Base-by-base conservation (phyloP, 1,139 yeast species). In the Taphrina communis region DNA sequence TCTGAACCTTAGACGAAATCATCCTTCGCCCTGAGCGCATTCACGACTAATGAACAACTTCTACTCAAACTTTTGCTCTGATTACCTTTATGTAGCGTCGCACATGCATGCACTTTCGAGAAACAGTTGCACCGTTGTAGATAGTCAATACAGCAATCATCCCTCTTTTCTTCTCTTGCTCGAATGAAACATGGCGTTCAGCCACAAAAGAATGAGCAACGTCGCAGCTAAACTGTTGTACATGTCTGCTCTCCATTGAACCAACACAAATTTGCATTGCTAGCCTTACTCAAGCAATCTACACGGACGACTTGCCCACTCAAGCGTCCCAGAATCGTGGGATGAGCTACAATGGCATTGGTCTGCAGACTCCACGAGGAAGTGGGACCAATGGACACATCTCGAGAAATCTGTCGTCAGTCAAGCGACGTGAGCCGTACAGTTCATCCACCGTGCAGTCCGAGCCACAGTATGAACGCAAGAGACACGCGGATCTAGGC, bases 371-470 rank as follows among this genome's bases (percentile, higher is more conserved):
- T 0, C 85, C 89, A 0, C 79, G 90, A 69, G 95, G 95, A 0
- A 81, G 89, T 0, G 90, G 90, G 0, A 88, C 94, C 0, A 87
- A 88, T 55, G 95, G 95, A 0, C 82, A 83, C 74, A 82, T 89
- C 4, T 89, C 87, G 75, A 79, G 82, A 69, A 88, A 83, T 72
- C 72, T 80, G 6, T 79, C 85, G 0, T 74, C 80, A 14, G 59
- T 75, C 72, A 65, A 77, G 73, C 69, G 75, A 65, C 71, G 74
- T 73, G 56, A 75, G 35, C 76, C 78, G 2, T 82, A 80, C 17
- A 78, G 78, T 71, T 72, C 74, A 38, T 71, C 70, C 31, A 73
- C 74, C 61, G 72, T 67, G 44, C 71, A 65, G 25, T 73, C 71
- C 72, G 68, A 72, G 73, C 65, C 72, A 74, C 72, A 57, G 72